Evolutionary conservation across 495 filamentous ascomycete genomes (phyloP), one percentile per base, ranked within the genome.

Genomic region (Cairneyella variabilis): DNA sequence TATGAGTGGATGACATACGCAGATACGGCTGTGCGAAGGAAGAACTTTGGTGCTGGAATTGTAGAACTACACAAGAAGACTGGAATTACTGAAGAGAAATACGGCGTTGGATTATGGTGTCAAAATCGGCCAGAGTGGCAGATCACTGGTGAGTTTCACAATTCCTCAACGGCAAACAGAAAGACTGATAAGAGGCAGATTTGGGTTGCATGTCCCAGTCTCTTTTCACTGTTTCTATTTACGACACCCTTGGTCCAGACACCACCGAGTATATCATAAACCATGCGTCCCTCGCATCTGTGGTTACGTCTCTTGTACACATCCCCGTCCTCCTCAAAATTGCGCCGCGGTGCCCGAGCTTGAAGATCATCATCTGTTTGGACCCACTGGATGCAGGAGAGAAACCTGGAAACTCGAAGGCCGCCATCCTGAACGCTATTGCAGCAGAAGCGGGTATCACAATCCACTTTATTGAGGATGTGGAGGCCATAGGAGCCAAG

Each of bases 101-200:
- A 93, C 64, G 89, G 85, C 44, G 79, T 97, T 53, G 93, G 93
- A 27, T 71, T 98, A 16, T 98, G 93, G 93, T 90, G 89, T 51
- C 89, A 92, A 72, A 98, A 98, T 68, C 82, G 93, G 47, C 88
- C 92, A 5, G 93, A 98, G 69, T 98, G 93, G 93, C 93, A 98
- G 76, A 86, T 98, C 49, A 84, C 89, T 41, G 88, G 88, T 89
- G 70, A 56, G 77, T 54, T 16, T 25, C 2, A 16, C 10, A 32
- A 20, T 28, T 34, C 14, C 16, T 11, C n/a, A 12, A 25, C 2
- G 12, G n/a, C n/a, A 21, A 32, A 20, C 20, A 12, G 36, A 21
- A 6, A 5, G 14, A 32, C 57, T 63, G 30, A 64, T 39, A 16
- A 21, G 22, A n/a, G 46, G 12, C 20, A 91, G 93, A 98, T 80